Evolutionary conservation across 768 basidiomycete genomes (phyloP).

Genomic region (Leccinellum albellum): DNA sequence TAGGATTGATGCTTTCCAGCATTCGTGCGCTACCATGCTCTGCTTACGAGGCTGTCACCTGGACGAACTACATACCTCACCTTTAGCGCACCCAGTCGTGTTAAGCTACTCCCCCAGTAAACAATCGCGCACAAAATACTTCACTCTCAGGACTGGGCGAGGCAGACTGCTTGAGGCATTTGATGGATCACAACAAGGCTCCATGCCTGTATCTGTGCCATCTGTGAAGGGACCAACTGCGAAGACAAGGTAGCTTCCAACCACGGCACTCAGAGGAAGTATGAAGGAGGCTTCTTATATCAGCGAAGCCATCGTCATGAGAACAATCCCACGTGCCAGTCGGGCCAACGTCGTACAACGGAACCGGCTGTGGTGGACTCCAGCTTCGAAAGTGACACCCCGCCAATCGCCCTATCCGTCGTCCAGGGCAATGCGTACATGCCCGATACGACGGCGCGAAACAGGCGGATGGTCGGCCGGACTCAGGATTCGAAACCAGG

Average conservation of each 20-base stretch:
- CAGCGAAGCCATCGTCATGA: too few species aligned
- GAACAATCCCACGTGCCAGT: neutral
- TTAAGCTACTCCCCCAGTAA: neutral
- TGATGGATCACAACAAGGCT: neutral
- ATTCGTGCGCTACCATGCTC: neutral
- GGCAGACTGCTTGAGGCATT: neutral
- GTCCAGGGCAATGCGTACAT: too few species aligned
- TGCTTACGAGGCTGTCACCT: neutral
- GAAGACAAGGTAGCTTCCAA: neutral
- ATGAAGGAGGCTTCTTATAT: too few species aligned
- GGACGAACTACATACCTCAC: conserved; percentile 2
- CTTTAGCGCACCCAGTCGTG: neutral
- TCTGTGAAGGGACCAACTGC: neutral
- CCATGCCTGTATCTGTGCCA: neutral
- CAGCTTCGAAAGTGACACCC: neutral
- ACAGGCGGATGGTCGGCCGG: too few species aligned
- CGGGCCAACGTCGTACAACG: neutral
- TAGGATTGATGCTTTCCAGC: conserved; percentile 2
- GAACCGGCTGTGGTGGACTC: too few species aligned
- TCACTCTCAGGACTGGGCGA: neutral
- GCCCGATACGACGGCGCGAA: too few species aligned
- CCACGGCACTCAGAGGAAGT: too few species aligned
- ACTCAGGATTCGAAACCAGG: too few species aligned
- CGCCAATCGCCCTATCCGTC: too few species aligned
- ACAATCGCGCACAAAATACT: neutral